phyloP scores from a whole-genome alignment of 768 basidiomycete species.

The Myochromella boudieri region DNA sequence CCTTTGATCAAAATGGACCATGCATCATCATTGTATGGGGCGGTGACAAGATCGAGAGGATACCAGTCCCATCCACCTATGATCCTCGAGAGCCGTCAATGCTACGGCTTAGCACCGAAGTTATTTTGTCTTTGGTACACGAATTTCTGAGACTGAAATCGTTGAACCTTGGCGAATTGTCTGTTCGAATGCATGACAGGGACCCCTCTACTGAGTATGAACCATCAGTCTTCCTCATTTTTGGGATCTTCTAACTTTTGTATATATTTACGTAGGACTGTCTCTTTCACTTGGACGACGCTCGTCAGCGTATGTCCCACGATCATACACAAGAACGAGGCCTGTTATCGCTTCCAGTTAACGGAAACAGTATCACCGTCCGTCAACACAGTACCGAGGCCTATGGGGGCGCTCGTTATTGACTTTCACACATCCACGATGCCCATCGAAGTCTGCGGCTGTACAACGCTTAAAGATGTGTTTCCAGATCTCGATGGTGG shows the following conservation, averaged over 20 bases:
- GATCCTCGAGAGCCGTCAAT: neutral
- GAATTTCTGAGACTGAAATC: constrained; percentile 14
- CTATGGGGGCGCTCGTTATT: constrained; percentile 8
- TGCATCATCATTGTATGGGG: constrained; percentile 24
- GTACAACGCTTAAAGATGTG: constrained; percentile 18
- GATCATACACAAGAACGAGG: constrained; percentile 16
- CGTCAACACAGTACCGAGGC: neutral
- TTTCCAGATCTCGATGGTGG: constrained; percentile 2
- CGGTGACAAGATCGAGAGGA: constrained; percentile 23
- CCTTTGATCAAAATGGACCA: constrained; percentile 12
- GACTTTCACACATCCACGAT: constrained; percentile 24
- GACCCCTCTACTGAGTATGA: constrained; percentile 22
- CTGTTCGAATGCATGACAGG: constrained; percentile 20
- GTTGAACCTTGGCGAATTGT: constrained; percentile 14
- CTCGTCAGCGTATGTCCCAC: constrained; percentile 26
- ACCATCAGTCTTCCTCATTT: constrained; percentile 2
- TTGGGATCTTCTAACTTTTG: neutral
- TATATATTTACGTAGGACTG: constrained; percentile 13
- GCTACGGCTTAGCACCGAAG: constrained; percentile 4
- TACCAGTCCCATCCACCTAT: constrained; percentile 15
- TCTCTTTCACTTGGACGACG: constrained; percentile 21
- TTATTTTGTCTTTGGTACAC: constrained; percentile 14
- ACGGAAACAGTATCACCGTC: neutral
- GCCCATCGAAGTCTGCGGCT: constrained; percentile 24
- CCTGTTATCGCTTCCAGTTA: constrained; percentile 18